Evolutionary conservation across 352 stramenopile species (phyloP), one percentile per base, ranked within the genome.

Genomic region (Thalassiosira pacifica): DNA sequence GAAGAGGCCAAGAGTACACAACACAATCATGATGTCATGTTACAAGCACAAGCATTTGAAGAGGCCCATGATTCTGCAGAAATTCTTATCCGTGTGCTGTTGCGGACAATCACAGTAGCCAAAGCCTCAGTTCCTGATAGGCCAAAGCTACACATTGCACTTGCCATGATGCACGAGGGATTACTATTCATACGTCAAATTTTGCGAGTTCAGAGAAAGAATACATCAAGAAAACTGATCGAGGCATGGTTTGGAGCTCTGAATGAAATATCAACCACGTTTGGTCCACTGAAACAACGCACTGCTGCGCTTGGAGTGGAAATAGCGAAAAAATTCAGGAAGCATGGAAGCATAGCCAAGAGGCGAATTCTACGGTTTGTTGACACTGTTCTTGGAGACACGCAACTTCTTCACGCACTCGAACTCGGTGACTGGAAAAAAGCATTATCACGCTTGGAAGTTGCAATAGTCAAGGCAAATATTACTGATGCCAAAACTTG

Each of bases 311-410:
- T 95, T 64, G 83, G 90, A 48, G 59, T 85, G 65, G 83, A 90
- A 42, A 94, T 95, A 78, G 80, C 77, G 40, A 83, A 92, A 45
- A 85, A 90, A 74, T 85, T 94, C 57, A 85, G 90, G 65, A 90
- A 89, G 40, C 90, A 95, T 69, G 90, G 89, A 22, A 87, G 88
- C 42, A 79, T 83, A 69, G 92, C 92, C 8, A 94, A 94, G 63
- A 76, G 85, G 29, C 57, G 86, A n/a, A 45, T 91, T 32, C 53
- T 94, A 11, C 82, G 82, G 40, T 93, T 95, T 82, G 84, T 93
- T 67, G 90, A 94, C 61, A 88, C 90, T 52, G 73, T 94, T 52
- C 55, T 95, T 37, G 73, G 82, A 57, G 90, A 95, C 63, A 92
- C 93, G 52, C 24, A 52, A 19, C 75, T 95, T 26, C 65, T 95